These are phyloP conservation scores for Petunia hybrid DNA, from an alignment of 305 asterid species.

Conservation along the genomic window DNA sequence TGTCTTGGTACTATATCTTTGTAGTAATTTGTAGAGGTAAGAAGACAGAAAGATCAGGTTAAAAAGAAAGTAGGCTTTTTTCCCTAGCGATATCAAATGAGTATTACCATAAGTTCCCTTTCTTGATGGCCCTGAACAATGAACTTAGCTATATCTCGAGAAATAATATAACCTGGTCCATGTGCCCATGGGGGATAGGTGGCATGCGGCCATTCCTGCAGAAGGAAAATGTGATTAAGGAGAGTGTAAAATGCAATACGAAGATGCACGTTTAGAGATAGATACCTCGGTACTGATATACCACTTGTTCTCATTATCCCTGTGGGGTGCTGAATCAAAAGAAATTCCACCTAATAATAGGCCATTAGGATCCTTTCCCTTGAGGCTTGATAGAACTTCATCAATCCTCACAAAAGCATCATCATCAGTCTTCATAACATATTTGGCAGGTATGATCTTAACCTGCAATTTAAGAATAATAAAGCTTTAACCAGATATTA, in stretches of 20 bases:
- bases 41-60: neutral
- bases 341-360: conserved; percentile 77
- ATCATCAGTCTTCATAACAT: conserved; percentile 90
- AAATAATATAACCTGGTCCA: conserved; percentile 91
- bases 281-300: conserved; percentile 81
- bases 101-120: conserved; percentile 69
- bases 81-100: neutral
- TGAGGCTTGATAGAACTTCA: conserved; percentile 73
- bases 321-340: conserved; percentile 78
- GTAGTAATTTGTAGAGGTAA: neutral
- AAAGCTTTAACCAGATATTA: neutral
- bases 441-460: conserved; percentile 72
- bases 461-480: conserved; percentile 52
- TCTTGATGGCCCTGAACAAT: conserved; percentile 76
- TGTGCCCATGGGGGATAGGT: conserved; percentile 96
- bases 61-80: neutral
- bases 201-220: conserved; percentile 88
- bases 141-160: conserved; percentile 80
- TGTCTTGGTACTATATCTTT: neutral
- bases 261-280: neutral
- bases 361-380: conserved; percentile 59
- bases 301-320: conserved; percentile 92
- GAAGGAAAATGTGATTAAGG: conserved; percentile 33
- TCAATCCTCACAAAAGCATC: conserved; percentile 95
- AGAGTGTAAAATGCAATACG: neutral